phyloP scores from a whole-genome alignment of 371 early-diverging fungal genomes.

The Rhizopus microsporus region DNA sequence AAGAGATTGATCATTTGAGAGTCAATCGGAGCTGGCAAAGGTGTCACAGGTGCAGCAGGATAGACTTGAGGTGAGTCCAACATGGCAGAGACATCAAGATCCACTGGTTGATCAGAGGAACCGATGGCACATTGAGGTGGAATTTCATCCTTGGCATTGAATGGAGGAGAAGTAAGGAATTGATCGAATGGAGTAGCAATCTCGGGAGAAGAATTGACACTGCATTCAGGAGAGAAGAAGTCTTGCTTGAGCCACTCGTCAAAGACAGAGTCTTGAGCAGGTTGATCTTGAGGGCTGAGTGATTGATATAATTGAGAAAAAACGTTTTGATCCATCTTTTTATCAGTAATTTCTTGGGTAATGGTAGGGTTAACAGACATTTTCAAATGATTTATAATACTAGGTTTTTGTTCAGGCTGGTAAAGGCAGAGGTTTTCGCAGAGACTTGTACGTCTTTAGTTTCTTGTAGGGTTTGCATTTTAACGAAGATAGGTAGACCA shows the following conservation, averaged over 20 bases:
- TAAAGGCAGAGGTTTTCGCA: slow-evolving; percentile 18
- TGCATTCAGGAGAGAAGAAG: slow-evolving; percentile 23
- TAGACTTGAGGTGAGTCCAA: slow-evolving; percentile 22
- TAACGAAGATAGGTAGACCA: slow-evolving; percentile 26
- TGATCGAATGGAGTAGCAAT: slow-evolving; percentile 31
- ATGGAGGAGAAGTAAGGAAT: slow-evolving; percentile 32
- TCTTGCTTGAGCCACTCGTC: slow-evolving; percentile 35
- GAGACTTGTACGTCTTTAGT: slow-evolving; percentile 36
- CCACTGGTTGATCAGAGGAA: not conserved
- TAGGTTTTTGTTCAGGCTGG: slow-evolving; percentile 16
- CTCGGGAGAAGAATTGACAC: slow-evolving; percentile 28
- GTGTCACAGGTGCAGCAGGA: slow-evolving; percentile 4
- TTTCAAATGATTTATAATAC: slow-evolving; percentile 3
- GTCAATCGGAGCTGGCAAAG: not conserved
- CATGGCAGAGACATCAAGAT: slow-evolving; percentile 33
- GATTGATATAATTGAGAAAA: slow-evolving; percentile 39
- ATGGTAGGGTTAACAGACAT: slow-evolving; percentile 15
- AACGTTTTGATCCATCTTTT: slow-evolving; percentile 31
- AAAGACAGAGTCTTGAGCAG: slow-evolving; percentile 21
- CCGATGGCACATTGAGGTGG: not conserved
- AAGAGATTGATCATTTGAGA: slow-evolving; percentile 20
- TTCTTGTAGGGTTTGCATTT: slow-evolving; percentile 25
- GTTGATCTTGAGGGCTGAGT: slow-evolving; percentile 21
- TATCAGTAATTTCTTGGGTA: slow-evolving; percentile 6
- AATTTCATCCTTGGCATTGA: slow-evolving; percentile 16